Evolutionary conservation across 2,329 filamentous ascomycete species (phyloP).

Genomic region (Tolypocladium nubicola): DNA sequence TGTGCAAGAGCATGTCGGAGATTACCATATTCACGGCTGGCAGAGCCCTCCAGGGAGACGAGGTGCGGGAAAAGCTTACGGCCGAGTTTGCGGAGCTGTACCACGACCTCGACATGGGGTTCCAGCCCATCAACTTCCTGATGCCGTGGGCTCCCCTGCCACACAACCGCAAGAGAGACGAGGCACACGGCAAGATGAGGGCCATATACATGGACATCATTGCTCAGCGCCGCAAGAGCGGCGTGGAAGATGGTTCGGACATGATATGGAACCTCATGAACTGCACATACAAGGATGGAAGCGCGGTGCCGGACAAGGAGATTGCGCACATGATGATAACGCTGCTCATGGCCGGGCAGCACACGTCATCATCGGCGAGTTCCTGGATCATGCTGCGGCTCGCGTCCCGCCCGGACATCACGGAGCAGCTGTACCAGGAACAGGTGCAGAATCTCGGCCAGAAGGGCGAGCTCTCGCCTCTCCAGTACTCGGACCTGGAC

Average conservation of each 20-base stretch:
- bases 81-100: slow-evolving; percentile 71
- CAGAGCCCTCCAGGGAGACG: slow-evolving; percentile 75
- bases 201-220: slow-evolving; percentile 78
- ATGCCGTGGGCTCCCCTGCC: slow-evolving; percentile 83
- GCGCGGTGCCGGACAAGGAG: slow-evolving; percentile 68
- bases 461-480: slow-evolving; percentile 47
- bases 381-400: slow-evolving; percentile 69
- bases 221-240: slow-evolving; percentile 49
- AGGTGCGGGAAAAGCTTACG: slow-evolving; percentile 72
- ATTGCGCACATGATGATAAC: slow-evolving; percentile 92
- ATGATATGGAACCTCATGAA: slow-evolving; percentile 90
- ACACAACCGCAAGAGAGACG: slow-evolving; percentile 75
- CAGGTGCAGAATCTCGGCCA: slow-evolving; percentile 60
- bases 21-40: slow-evolving; percentile 87
- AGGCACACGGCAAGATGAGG: slow-evolving; percentile 70
- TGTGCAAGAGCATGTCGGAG: slow-evolving; percentile 68
- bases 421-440: slow-evolving; percentile 61
- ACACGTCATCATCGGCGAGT: slow-evolving; percentile 68
- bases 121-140: slow-evolving; percentile 83
- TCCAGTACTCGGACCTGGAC: slow-evolving; percentile 49
- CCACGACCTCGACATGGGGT: slow-evolving; percentile 87
- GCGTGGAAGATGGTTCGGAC: slow-evolving; percentile 48
- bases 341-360: slow-evolving; percentile 77
- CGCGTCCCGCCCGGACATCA: slow-evolving; percentile 57
- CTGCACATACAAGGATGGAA: slow-evolving; percentile 75